Base-by-base conservation (phyloP, 2,329 filamentous ascomycete species). In the Leptodontidium sp. region DNA sequence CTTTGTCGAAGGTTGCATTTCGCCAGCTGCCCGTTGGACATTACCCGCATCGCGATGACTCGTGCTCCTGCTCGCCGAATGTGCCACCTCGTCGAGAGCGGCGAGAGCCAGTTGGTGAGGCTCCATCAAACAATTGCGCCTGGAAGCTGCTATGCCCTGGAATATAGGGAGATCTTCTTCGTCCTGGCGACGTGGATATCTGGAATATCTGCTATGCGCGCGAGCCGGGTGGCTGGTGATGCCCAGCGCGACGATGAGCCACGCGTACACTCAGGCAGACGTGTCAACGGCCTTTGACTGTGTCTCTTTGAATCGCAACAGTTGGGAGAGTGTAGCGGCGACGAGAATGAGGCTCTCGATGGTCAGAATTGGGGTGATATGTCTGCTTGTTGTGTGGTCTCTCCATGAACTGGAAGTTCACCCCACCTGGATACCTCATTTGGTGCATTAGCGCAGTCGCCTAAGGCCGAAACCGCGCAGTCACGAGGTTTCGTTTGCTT, bases 51-150 rank as follows among this genome's bases (percentile, higher is more conserved):
- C 67, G 65, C 67, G 71, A 68, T 71, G 68, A 74, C 69, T 70
- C 67, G 69, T 52, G 45, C 59, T 66, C 49, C 61, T 62, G 24
- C 53, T 64, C 58, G 49, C 61, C 45, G 58, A 68, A 50, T 69
- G 64, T 68, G 68, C 67, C 64, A 74, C 66, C 69, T 73, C 61
- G 59, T 70, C 70, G 61, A 75, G 72, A 57, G 75, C 72, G 68
- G 75, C 76, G 64, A 76, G 74, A 67, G 74, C 75, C 62, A 76
- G 58, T 40, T 74, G 70, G 58, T 74, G 72, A 67, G 74, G 68
- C 61, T 75, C 75, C 74, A 78, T 77, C 62, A 67, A 32, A 35
- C 21, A 26, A 64, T 61, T 58, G 53, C 47, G 58, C 35, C 32
- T 63, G 43, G 21, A 47, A 38, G 49, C 14, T 55, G 29, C 47